A percentile compares a stretch with the other conserved stretches of the same genome.
Evolutionary conservation across 2,329 filamentous ascomycete genomes (phyloP).

Genomic region (Paecilomyces sp.): DNA sequence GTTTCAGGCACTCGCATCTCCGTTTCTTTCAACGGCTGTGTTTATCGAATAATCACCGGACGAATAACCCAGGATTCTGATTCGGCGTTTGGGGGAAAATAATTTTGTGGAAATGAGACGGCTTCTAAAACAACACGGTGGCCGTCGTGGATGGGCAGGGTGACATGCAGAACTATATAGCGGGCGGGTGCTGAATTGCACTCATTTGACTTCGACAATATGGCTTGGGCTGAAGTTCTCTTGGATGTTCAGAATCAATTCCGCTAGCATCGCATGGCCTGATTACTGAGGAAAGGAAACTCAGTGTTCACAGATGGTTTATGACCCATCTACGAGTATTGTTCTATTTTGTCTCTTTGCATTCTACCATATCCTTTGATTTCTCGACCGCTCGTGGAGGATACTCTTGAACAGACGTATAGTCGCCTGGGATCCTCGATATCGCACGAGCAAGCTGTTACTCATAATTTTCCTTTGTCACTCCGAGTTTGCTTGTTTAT

Average conservation of each 20-base stretch:
- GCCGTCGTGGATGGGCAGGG: not conserved
- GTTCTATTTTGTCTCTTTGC: not conserved
- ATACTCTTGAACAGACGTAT: not conserved
- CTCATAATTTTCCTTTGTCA: not conserved
- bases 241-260: not conserved
- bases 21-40: not conserved
- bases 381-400: not conserved
- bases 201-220: not conserved
- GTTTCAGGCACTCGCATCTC: slow-evolving; percentile 1
- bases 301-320: not conserved
- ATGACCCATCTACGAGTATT: not conserved
- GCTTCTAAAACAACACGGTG: not conserved
- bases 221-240: not conserved
- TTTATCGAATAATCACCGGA: not conserved
- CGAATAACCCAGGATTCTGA: slow-evolving; percentile 1
- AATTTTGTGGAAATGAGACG: not conserved
- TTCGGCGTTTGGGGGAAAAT: slow-evolving; percentile 1
- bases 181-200: not conserved
- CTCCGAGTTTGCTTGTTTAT: not conserved
- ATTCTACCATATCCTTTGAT: not conserved
- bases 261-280: not conserved
- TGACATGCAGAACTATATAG: not conserved
- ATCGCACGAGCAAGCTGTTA: not conserved
- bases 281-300: not conserved
- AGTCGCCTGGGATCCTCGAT: not conserved